Evolutionary conservation across 148 eudicot genomes (phyloP).

Genomic region (Chenopodium quinoa): DNA sequence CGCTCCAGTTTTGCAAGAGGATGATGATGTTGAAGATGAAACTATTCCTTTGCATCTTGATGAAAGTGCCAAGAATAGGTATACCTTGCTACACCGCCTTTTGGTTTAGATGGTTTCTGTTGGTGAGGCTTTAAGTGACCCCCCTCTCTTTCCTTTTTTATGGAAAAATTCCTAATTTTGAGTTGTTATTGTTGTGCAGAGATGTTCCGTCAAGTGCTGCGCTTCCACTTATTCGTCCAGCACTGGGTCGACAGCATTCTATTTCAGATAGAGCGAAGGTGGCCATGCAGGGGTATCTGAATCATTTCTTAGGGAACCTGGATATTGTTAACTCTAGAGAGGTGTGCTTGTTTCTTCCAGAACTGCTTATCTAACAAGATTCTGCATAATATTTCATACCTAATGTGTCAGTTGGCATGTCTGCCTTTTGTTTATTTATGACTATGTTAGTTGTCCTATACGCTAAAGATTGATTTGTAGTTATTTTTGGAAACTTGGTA

Average conservation of each 20-base stretch:
- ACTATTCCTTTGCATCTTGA: constrained; percentile 61
- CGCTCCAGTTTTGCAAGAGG: constrained; percentile 70
- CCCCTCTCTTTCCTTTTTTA: neutral
- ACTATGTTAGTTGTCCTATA: neutral
- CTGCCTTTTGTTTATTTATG: neutral
- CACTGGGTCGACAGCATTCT: constrained; percentile 85
- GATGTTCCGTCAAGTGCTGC: constrained; percentile 99
- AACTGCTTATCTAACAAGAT: constrained; percentile 2
- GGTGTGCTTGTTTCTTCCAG: constrained; percentile 39
- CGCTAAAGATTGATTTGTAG: neutral
- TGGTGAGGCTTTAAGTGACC: neutral
- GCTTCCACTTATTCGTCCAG: constrained; percentile 92
- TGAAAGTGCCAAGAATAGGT: constrained; percentile 81
- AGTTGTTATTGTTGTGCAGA: constrained; percentile 62
- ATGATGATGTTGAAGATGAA: constrained; percentile 83
- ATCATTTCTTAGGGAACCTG: constrained; percentile 84
- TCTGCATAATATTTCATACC: too few species aligned
- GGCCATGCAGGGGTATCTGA: constrained; percentile 97
- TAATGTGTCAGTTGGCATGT: too few species aligned
- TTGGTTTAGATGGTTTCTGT: constrained; percentile 18
- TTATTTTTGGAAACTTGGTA: neutral
- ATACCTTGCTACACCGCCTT: constrained; percentile 21
- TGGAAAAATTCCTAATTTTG: constrained; percentile 37
- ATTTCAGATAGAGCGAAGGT: constrained; percentile 87
- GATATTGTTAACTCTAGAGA: constrained; percentile 92